A percentile compares a stretch with the other conserved stretches of the same genome.
phyloP scores from a whole-genome alignment of 768 basidiomycete genomes.

The Daedaleopsis sinensis region DNA sequence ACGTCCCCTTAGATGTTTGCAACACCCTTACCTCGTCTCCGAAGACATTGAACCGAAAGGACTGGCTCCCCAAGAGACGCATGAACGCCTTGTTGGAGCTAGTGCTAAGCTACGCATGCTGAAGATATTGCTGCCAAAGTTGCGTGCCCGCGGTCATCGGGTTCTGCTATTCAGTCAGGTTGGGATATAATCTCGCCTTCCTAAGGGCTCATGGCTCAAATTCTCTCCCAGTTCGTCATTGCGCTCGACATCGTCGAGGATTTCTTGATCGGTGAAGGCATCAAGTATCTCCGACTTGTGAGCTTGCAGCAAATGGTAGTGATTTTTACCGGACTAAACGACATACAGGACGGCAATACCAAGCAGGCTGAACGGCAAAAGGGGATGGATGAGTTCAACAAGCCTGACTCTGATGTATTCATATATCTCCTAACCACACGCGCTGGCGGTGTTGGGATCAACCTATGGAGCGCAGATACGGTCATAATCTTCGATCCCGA shows the following conservation, averaged over 20 bases:
- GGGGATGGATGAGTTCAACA: slow-evolving; percentile 94
- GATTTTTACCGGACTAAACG: background rate
- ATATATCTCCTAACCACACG: slow-evolving; percentile 92
- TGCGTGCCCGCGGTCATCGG: slow-evolving; percentile 85
- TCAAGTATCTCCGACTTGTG: slow-evolving; percentile 80
- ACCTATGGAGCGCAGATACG: slow-evolving; percentile 88
- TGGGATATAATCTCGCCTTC: background rate
- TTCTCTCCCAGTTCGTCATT: slow-evolving; percentile 72
- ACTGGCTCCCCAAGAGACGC: slow-evolving; percentile 58
- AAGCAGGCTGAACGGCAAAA: slow-evolving; percentile 87
- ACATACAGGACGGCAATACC: slow-evolving; percentile 81
- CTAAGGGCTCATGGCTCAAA: background rate
- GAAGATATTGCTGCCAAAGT: slow-evolving; percentile 75
- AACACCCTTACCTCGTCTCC: slow-evolving; percentile 89
- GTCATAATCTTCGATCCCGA: slow-evolving; percentile 95
- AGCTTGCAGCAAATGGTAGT: slow-evolving; percentile 18
- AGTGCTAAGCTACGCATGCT: slow-evolving; percentile 87
- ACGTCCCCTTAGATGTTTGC: slow-evolving; percentile 62
- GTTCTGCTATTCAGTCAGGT: slow-evolving; percentile 93
- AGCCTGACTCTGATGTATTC: slow-evolving; percentile 82
- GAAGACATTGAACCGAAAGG: slow-evolving; percentile 77
- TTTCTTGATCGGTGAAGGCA: slow-evolving; percentile 79
- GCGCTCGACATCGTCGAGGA: slow-evolving; percentile 88
- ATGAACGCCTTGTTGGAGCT: slow-evolving; percentile 79
- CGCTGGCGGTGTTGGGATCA: slow-evolving; percentile 94